Evolutionary conservation across 306 rosid species (phyloP).

Genomic region (Cicer chorassanicum): DNA sequence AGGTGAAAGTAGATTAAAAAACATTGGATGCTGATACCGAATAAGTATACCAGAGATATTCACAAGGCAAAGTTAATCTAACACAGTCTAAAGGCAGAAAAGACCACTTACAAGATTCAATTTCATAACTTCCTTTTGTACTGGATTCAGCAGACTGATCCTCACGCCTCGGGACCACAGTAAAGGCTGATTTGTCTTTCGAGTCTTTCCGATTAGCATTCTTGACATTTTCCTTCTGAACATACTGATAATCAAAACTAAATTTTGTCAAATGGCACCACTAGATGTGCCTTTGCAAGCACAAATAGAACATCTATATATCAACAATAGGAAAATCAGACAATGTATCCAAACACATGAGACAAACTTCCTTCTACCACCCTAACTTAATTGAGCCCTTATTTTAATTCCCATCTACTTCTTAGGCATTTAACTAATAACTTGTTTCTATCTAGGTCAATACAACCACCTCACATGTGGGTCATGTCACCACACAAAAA

Average conservation of each 20-base stretch:
- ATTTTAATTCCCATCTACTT: neutral
- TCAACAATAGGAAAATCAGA: slow-evolving; percentile 28
- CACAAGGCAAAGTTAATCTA: slow-evolving; percentile 30
- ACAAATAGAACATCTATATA: slow-evolving; percentile 34
- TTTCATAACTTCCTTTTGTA: slow-evolving; percentile 60
- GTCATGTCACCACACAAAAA: neutral
- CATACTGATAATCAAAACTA: slow-evolving; percentile 69
- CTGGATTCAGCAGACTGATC: slow-evolving; percentile 64
- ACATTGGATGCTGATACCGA: neutral
- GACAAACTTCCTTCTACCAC: neutral
- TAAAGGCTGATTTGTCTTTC: slow-evolving; percentile 66
- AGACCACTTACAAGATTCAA: slow-evolving; percentile 58
- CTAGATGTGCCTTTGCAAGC: slow-evolving; percentile 33
- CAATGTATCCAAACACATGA: neutral
- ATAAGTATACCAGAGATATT: slow-evolving; percentile 17
- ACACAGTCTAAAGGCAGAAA: slow-evolving; percentile 19
- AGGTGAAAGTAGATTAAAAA: slow-evolving; percentile 20
- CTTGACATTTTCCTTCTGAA: slow-evolving; percentile 74
- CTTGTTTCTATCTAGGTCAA: neutral
- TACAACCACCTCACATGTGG: neutral
- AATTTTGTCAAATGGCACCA: slow-evolving; percentile 30
- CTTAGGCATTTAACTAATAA: no score
- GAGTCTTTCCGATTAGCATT: slow-evolving; percentile 55
- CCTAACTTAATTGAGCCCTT: slow-evolving; percentile 1
- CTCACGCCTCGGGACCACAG: slow-evolving; percentile 62